Conservation (phyloP, 208 protist genomes). For the Wallacemonas sp. region DNA sequence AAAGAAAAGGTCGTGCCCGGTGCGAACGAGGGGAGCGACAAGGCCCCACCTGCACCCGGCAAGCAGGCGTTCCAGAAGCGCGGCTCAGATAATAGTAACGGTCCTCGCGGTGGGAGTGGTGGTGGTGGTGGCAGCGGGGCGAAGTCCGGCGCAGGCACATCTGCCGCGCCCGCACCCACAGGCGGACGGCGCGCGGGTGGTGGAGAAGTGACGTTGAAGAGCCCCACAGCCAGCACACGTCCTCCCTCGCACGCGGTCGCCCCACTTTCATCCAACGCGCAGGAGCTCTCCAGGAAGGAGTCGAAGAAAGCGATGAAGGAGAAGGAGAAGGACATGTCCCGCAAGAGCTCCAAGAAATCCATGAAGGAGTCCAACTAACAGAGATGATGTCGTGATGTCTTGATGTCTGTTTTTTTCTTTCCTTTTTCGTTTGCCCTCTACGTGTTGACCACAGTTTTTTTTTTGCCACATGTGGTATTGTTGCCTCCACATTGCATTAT, state of each 20-base stretch:
- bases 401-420: constrained; percentile 20
- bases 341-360: constrained; percentile 14
- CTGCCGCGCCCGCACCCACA: constrained; percentile 1
- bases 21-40: background rate
- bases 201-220: constrained; percentile 1
- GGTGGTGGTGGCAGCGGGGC: no score
- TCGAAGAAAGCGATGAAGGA: constrained; percentile 5
- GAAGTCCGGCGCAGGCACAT: constrained; percentile 16
- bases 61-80: constrained; percentile 7
- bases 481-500: no score
- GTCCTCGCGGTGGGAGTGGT: no score
- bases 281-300: constrained; percentile 9
- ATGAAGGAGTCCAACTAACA: constrained; percentile 4
- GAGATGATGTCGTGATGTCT: background rate
- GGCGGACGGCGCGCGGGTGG: constrained; percentile 9
- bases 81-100: no score
- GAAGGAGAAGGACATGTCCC: background rate
- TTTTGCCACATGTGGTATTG: no score
- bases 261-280: constrained; percentile 8
- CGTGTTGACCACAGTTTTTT: no score
- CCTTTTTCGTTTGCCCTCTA: constrained; percentile 19
- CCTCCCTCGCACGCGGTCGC: background rate
- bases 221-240: constrained; percentile 1
- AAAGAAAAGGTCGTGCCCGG: constrained; percentile 26
- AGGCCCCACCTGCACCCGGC: constrained; percentile 1